Percentiles rank a stretch among this genome's conserved stretches.
These are phyloP conservation scores for Auriscalpium orientale DNA, from an alignment of 768 basidiomycete species.

Conservation along the genomic window DNA sequence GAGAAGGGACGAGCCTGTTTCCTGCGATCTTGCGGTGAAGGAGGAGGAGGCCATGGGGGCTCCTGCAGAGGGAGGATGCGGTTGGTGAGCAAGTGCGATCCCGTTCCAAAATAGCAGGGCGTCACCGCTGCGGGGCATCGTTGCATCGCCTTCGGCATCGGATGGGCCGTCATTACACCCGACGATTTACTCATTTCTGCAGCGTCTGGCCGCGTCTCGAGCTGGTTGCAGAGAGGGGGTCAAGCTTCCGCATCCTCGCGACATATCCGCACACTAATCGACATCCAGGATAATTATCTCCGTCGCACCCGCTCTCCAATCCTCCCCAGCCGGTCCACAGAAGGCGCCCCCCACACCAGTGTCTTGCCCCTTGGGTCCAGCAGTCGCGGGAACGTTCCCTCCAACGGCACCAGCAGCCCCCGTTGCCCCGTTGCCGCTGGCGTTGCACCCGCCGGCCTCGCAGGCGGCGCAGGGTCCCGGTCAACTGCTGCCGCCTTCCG, in stretches of 20 bases:
- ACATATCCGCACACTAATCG: background rate
- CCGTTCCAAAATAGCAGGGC: too few species aligned
- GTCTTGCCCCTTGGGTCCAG: slow-evolving; percentile 58
- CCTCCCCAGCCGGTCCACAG: slow-evolving; percentile 54
- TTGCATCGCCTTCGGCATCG: too few species aligned
- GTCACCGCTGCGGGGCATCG: too few species aligned
- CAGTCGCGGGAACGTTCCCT: slow-evolving; percentile 38
- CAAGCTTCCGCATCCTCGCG: background rate
- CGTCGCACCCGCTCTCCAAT: slow-evolving; percentile 23
- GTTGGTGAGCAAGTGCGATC: too few species aligned
- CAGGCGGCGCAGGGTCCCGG: slow-evolving; percentile 1
- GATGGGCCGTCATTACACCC: too few species aligned
- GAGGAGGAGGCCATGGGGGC: too few species aligned
- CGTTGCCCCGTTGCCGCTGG: slow-evolving; percentile 27
- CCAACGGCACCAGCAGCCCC: slow-evolving; percentile 36
- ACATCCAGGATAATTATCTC: background rate
- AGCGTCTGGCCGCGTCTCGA: too few species aligned
- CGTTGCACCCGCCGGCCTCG: background rate
- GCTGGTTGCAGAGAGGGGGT: too few species aligned
- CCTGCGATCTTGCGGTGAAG: background rate
- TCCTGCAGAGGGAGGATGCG: too few species aligned
- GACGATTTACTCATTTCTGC: too few species aligned
- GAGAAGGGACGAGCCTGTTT: background rate
- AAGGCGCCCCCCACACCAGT: slow-evolving; percentile 66
- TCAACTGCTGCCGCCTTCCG: background rate